Base-by-base conservation (phyloP, 306 rosid species). In the Castanea crenata region DNA sequence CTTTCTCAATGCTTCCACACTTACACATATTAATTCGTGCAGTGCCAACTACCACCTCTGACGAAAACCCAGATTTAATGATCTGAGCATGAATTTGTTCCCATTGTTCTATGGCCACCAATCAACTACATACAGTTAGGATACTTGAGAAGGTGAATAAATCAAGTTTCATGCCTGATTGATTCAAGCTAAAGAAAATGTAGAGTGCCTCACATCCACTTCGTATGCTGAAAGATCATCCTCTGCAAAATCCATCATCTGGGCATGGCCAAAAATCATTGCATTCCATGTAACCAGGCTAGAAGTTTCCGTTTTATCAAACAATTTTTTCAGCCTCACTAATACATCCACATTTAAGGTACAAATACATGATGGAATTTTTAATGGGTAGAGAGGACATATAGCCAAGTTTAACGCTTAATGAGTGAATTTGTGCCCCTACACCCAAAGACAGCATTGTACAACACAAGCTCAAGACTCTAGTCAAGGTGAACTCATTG, bases 221-320 rank as follows among this genome's bases (percentile, higher is more conserved):
- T 65, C 41, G 78, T 83, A 76, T 5, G 88, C 88, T 35, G 91
- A 83, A 83, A 94, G 83, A 87, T 88, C 86, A 79, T 87, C 91
- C 58, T 59, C 86, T 76, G 84, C 84, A 72, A 68, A 79, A 44
- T 90, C 93, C 91, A 91, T 91, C 86, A 89, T 85, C 79, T 92
- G 90, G 41, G 90, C 89, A 61, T 87, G 88, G 14, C 97, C 97
- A 9, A 97, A 90, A 80, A 95, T 92, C 97, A 92, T 90, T 6
- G 94, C 88, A 77, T 95, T 95, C 98, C 99, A 92, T 29, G 98
- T 85, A 69, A 95, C 83, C 91, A 92, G 85, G 85, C 78, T 87
- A 32, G 32, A 52, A 68, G 67, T 78, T 71, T 82, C 87, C 91
- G 81, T 88, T 79, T 86, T 86, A 63, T 85, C 78, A 79, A 92